phyloP scores from a whole-genome alignment of 2,329 filamentous ascomycete genomes.

The Colletotrichum spinosum region DNA sequence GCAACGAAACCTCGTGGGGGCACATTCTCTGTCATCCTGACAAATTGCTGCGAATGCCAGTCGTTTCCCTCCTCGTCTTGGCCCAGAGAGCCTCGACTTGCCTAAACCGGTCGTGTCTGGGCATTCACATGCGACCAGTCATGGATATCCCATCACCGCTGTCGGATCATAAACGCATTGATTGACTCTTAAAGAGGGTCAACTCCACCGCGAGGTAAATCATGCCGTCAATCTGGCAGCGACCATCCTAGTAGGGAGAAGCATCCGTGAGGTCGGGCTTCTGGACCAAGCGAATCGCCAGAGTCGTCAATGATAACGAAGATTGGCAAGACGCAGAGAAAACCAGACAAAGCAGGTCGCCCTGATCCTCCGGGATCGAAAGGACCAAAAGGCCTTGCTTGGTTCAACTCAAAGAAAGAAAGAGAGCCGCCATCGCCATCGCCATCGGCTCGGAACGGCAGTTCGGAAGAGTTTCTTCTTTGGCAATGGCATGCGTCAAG shows the following conservation, averaged over 20 bases:
- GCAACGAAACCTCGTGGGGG: constrained; percentile 6
- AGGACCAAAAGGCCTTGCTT: constrained; percentile 3
- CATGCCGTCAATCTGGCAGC: neutral
- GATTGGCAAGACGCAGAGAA: constrained; percentile 12
- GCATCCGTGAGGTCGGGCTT: neutral
- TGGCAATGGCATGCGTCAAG: constrained; percentile 24
- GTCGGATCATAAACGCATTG: constrained; percentile 9
- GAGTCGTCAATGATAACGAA: constrained; percentile 19
- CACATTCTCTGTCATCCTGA: constrained; percentile 21
- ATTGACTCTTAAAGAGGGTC: neutral
- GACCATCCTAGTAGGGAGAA: constrained; percentile 5
- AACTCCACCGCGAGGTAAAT: neutral
- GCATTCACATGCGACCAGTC: constrained; percentile 1
- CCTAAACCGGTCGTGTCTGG: constrained; percentile 15
- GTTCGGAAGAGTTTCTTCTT: constrained; percentile 22
- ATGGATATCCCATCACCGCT: constrained; percentile 5
- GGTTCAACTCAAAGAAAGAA: neutral
- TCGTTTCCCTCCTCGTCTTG: neutral
- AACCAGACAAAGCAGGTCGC: constrained; percentile 25
- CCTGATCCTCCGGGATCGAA: neutral
- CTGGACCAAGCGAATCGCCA: neutral
- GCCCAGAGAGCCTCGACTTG: constrained; percentile 15
- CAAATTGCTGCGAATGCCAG: constrained; percentile 5
- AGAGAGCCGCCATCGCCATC: neutral
- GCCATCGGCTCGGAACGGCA: constrained; percentile 5